A percentile compares a stretch with the other conserved stretches of the same genome.
These are phyloP conservation scores for Fragaria nilgerrensis DNA, from an alignment of 306 rosid genomes.

Conservation along the genomic window DNA sequence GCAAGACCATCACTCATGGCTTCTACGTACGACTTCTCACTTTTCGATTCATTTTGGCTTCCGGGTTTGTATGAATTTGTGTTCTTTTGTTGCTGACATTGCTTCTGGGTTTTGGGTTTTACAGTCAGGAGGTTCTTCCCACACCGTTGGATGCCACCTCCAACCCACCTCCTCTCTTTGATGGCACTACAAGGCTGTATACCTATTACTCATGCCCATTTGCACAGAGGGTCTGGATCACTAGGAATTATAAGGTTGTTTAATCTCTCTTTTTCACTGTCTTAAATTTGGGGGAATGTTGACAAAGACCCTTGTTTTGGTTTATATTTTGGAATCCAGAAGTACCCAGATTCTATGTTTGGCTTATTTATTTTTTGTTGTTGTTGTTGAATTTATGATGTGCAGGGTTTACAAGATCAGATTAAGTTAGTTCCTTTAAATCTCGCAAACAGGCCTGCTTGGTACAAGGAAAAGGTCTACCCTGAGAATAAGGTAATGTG, in stretches of 20 bases:
- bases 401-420: conserved; percentile 69
- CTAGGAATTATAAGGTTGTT: conserved; percentile 72
- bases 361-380: not conserved
- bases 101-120: not conserved
- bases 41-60: too few relatives aligned
- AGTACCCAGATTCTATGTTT: not conserved
- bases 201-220: conserved; percentile 52
- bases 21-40: conserved; percentile 28
- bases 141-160: conserved; percentile 53
- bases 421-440: conserved; percentile 62
- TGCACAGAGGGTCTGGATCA: conserved; percentile 88
- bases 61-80: conserved; percentile 7
- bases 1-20: conserved; percentile 36
- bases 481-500: conserved; percentile 51
- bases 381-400: conserved; percentile 6
- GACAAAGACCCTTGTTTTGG: not conserved
- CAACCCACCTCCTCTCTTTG: conserved; percentile 67
- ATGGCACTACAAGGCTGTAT: conserved; percentile 85
- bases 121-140: conserved; percentile 42
- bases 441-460: conserved; percentile 68
- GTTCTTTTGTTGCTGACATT: not conserved
- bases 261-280: not conserved
- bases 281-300: not conserved
- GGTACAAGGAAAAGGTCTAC: conserved; percentile 82
- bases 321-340: not conserved